Evolutionary conservation across 305 asterid genomes (phyloP), one percentile per base, ranked within the genome.

Genomic region (Solanum hybrid): DNA sequence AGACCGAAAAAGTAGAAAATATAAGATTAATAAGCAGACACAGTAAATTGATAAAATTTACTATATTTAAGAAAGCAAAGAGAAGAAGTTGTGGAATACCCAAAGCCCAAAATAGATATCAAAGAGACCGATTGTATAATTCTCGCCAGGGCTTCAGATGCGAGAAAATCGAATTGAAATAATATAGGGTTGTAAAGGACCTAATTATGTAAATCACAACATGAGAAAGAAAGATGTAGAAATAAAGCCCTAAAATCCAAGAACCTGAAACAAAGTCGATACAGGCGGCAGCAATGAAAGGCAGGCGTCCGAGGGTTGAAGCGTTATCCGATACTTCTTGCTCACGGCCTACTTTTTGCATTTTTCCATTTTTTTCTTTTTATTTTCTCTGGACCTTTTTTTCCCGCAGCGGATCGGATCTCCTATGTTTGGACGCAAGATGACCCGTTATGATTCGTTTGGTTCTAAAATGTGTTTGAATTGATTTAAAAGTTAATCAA

Each of bases 241-340:
- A 38, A 81, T 39, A 81, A 80, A 81, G 65, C 87, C 73, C 73
- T 41, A 84, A 41, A 45, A 10, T 15, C 29, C 31, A 84, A 41
- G 72, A 29, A 84, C 88, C 88, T 51, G 88, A 84, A 84, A 39
- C 72, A 84, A 45, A 29, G 73, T 26, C 15, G 33, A 82, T 82
- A 41, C 38, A 41, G 88, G 11, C 88, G 76, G 88, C 88, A 84
- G 31, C 70, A 81, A 81, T 26, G 70, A 39, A 81, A 26, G 31
- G 31, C 76, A 24, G 31, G 85, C 51, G 85, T 34, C 57, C 85
- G 31, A 79, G 86, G 73, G 73, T 83, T 41, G 72, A 70, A 41
- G 38, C 72, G 73, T 83, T 83, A 83, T 83, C 87, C 87, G 38
- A 45, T 82, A 7, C 87, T 81, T 76, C 87, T 82, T 82, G 24